These are phyloP conservation scores for Melaleuca alternifolia DNA, from an alignment of 345 rosid species.

Conservation along the genomic window DNA sequence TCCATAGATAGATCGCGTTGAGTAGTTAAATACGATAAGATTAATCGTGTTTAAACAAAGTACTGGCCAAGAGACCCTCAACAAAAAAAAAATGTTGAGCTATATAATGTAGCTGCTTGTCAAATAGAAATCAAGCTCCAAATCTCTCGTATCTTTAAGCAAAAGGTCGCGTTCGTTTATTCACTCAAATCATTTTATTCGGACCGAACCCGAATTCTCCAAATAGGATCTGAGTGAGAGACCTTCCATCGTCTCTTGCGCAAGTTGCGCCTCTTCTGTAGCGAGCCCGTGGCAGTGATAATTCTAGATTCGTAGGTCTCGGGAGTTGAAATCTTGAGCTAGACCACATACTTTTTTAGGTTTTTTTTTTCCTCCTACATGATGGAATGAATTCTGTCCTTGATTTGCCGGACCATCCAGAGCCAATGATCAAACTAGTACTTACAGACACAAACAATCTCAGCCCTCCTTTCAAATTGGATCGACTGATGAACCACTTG, in stretches of 20 bases:
- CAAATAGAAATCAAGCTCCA: background rate
- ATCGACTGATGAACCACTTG: no score
- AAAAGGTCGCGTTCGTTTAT: background rate
- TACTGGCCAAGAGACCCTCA: background rate
- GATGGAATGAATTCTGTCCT: background rate
- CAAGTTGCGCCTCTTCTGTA: background rate
- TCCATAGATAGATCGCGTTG: background rate
- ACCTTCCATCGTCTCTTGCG: background rate
- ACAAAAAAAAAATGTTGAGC: background rate
- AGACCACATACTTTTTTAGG: background rate
- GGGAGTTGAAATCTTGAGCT: background rate
- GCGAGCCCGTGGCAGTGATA: background rate
- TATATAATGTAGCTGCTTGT: background rate
- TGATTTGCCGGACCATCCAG: background rate
- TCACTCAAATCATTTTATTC: background rate
- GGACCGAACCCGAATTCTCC: background rate
- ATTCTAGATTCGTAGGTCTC: background rate
- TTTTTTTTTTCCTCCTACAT: background rate
- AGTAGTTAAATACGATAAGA: background rate
- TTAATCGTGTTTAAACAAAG: background rate
- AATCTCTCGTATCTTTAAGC: background rate
- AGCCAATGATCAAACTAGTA: background rate
- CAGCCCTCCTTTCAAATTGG: background rate
- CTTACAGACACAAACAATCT: background rate
- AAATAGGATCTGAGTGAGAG: background rate